Percentiles rank a stretch among this genome's conserved stretches.
Evolutionary conservation across 768 basidiomycete species (phyloP).

Genomic region (Hysterangium stoloniferum): DNA sequence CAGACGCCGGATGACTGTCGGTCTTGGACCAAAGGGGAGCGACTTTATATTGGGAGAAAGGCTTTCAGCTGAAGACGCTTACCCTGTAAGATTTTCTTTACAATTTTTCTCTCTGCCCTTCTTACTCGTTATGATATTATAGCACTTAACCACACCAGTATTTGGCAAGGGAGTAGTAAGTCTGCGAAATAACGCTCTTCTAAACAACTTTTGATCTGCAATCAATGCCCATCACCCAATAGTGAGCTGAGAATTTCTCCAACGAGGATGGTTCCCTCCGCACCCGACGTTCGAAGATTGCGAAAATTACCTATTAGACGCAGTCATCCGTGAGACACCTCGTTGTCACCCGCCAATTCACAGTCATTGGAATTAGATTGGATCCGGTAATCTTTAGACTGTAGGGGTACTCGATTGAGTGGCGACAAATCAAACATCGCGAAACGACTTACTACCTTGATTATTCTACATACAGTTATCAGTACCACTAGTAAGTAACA

Average conservation of each 20-base stretch:
- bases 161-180: conserved; percentile 88
- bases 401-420: conserved; percentile 43
- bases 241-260: conserved; percentile 78
- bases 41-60: conserved; percentile 94
- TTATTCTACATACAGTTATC: conserved; percentile 12
- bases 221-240: conserved; percentile 32
- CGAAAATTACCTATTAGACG: conserved; percentile 71
- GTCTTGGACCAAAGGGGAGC: conserved; percentile 85
- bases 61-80: conserved; percentile 93
- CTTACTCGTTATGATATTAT: too few species aligned
- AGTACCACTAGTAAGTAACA: neutral
- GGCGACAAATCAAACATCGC: conserved; percentile 25
- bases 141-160: conserved; percentile 90
- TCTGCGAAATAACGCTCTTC: neutral
- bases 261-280: conserved; percentile 69
- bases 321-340: conserved; percentile 89
- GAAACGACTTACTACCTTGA: conserved; percentile 16
- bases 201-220: neutral
- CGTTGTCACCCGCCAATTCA: conserved; percentile 94
- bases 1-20: conserved; percentile 85
- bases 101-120: too few species aligned
- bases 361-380: conserved; percentile 81
- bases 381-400: conserved; percentile 59
- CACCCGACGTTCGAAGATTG: conserved; percentile 75
- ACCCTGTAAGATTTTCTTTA: conserved; percentile 73